Percentiles rank a stretch among this genome's conserved stretches.
Evolutionary conservation across 306 rosid genomes (phyloP).

Genomic region (Crotalaria pallida): DNA sequence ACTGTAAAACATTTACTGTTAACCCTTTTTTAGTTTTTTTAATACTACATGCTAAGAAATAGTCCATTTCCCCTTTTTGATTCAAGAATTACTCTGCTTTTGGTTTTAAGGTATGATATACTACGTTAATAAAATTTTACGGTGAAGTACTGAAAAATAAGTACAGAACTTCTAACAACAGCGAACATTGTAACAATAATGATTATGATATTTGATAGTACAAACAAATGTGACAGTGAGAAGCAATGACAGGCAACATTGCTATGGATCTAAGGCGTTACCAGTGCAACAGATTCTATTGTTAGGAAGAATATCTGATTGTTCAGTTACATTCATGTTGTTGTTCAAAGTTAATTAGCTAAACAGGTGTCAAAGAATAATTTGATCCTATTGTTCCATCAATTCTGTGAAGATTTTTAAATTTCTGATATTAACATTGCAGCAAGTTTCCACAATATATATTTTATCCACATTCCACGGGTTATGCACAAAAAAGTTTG

Average conservation of each 20-base stretch:
- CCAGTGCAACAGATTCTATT: neutral
- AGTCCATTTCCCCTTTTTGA: neutral
- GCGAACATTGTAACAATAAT: neutral
- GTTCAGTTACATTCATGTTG: slow-evolving; percentile 9
- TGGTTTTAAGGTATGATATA: neutral
- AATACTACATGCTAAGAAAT: neutral
- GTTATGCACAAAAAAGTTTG: slow-evolving; percentile 1
- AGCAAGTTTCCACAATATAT: neutral
- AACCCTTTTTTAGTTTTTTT: no score
- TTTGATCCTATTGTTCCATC: slow-evolving; percentile 12
- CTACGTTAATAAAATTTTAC: neutral
- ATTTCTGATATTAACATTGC: slow-evolving; percentile 8
- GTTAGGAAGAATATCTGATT: slow-evolving; percentile 7
- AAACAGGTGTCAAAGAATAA: slow-evolving; percentile 21
- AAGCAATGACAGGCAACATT: neutral
- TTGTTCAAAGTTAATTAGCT: neutral
- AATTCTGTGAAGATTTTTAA: slow-evolving; percentile 12
- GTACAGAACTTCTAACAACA: neutral
- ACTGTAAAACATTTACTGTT: neutral
- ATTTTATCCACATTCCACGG: slow-evolving; percentile 9
- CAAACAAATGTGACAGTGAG: neutral
- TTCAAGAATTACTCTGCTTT: neutral
- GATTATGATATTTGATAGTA: neutral
- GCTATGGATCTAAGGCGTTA: slow-evolving; percentile 5
- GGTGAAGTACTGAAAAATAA: neutral